These are phyloP conservation scores for Ustilago sp. DNA, from an alignment of 1,284 basidiomycete genomes.

Conservation along the genomic window DNA sequence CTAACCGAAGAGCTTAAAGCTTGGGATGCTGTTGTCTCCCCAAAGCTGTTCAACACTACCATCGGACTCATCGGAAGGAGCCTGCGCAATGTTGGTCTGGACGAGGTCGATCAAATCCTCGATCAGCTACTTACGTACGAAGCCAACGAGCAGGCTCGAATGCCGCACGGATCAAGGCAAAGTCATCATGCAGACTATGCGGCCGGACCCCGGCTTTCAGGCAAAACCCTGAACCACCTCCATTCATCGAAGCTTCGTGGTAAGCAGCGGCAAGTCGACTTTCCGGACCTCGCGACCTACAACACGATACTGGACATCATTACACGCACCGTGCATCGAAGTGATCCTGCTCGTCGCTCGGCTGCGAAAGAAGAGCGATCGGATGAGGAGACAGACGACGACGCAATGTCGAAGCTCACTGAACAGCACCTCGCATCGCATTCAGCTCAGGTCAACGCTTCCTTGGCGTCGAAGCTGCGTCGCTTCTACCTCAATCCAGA, in stretches of 20 bases:
- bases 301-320: constrained; percentile 48
- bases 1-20: constrained; percentile 15
- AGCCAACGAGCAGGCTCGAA: constrained; percentile 36
- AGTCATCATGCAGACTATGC: background rate
- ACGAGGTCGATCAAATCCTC: constrained; percentile 33
- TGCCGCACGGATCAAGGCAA: background rate
- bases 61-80: constrained; percentile 30
- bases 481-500: constrained; percentile 35
- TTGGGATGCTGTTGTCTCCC: constrained; percentile 29
- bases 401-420: constrained; percentile 14
- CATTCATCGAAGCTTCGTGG: constrained; percentile 12
- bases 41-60: constrained; percentile 18
- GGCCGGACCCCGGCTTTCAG: background rate
- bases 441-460: constrained; percentile 21
- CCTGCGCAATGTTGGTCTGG: constrained; percentile 30
- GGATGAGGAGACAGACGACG: constrained; percentile 27
- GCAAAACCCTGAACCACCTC: background rate
- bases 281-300: constrained; percentile 44
- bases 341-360: constrained; percentile 5
- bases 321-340: constrained; percentile 30
- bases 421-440: constrained; percentile 26
- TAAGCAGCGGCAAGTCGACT: constrained; percentile 14
- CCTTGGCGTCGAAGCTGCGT: constrained; percentile 29
- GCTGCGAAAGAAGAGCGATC: background rate
- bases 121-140: constrained; percentile 38